phyloP scores from a whole-genome alignment of 257 asterid species.

The Plantago major region DNA sequence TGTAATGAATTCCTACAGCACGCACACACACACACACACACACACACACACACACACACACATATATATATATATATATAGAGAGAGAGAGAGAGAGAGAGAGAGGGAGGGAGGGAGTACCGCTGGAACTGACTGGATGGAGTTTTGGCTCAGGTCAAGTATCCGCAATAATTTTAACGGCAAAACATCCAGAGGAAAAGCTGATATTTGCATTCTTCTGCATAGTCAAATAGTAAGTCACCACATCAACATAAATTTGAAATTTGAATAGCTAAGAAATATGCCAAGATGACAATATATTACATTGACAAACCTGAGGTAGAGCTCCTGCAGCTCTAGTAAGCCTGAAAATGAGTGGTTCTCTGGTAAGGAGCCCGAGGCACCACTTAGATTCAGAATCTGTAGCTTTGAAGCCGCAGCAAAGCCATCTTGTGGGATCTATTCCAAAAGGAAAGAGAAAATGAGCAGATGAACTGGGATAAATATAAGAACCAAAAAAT shows the following conservation, averaged over 20 bases:
- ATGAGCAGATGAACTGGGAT: slow-evolving; percentile 3
- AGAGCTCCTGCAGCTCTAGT: slow-evolving; percentile 80
- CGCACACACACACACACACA: too few relatives aligned
- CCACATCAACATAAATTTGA: slow-evolving; percentile 9
- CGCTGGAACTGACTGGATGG: slow-evolving; percentile 70
- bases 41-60: too few relatives aligned
- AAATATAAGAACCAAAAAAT: too few relatives aligned
- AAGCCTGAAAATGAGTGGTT: slow-evolving; percentile 66
- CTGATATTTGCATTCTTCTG: slow-evolving; percentile 79
- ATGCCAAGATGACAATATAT: slow-evolving; percentile 14
- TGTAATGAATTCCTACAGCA: too few relatives aligned
- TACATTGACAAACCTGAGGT: slow-evolving; percentile 59
- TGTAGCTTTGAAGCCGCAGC: slow-evolving; percentile 72
- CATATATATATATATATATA: slow-evolving; percentile 1
- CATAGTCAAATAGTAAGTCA: slow-evolving; percentile 27
- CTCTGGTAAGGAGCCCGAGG: slow-evolving; percentile 58
- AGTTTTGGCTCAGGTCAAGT: slow-evolving; percentile 90
- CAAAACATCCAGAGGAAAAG: slow-evolving; percentile 66
- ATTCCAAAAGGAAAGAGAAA: slow-evolving; percentile 17
- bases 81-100: slow-evolving; percentile 19
- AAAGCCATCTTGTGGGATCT: slow-evolving; percentile 84
- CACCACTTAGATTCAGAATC: slow-evolving; percentile 86
- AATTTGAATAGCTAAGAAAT: slow-evolving; percentile 5
- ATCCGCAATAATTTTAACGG: slow-evolving; percentile 50
- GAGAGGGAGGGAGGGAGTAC: too few relatives aligned